phyloP scores from a whole-genome alignment of 805 yeast species.

The Metschnikowia borealis region DNA sequence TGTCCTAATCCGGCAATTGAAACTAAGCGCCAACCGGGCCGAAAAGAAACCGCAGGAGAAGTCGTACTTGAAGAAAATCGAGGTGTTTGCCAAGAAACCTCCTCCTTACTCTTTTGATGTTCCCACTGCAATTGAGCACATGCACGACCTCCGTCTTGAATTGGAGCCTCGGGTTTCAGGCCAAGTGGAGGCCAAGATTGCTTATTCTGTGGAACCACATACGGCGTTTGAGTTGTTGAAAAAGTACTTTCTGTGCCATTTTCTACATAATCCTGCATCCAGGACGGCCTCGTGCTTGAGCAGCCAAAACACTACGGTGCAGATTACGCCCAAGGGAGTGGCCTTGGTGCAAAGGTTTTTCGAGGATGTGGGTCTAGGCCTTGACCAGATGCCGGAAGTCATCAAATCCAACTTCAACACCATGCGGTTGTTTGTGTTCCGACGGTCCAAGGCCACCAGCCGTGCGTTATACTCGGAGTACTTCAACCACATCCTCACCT shows the following conservation, averaged over 20 bases:
- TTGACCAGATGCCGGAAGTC: constrained; percentile 39
- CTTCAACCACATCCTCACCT: constrained; percentile 62
- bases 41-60: neutral
- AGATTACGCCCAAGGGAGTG: constrained; percentile 91
- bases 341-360: constrained; percentile 63
- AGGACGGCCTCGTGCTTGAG: constrained; percentile 55
- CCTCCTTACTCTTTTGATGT: constrained; percentile 53
- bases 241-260: constrained; percentile 54
- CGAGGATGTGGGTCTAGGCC: constrained; percentile 48
- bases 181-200: constrained; percentile 49
- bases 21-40: constrained; percentile 16
- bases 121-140: constrained; percentile 46
- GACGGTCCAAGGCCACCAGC: constrained; percentile 54
- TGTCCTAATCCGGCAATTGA: constrained; percentile 40
- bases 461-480: constrained; percentile 57
- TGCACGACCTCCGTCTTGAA: constrained; percentile 48
- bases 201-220: constrained; percentile 50
- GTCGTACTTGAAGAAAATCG: neutral
- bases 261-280: constrained; percentile 73
- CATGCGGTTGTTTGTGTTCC: constrained; percentile 65
- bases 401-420: constrained; percentile 60
- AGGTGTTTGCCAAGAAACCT: constrained; percentile 17
- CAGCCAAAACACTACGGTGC: constrained; percentile 42
- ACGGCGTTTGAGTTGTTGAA: constrained; percentile 43
- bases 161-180: constrained; percentile 36